Evolutionary conservation across 1,284 basidiomycete species (phyloP).

Genomic region (Moesziomyces sp.): DNA sequence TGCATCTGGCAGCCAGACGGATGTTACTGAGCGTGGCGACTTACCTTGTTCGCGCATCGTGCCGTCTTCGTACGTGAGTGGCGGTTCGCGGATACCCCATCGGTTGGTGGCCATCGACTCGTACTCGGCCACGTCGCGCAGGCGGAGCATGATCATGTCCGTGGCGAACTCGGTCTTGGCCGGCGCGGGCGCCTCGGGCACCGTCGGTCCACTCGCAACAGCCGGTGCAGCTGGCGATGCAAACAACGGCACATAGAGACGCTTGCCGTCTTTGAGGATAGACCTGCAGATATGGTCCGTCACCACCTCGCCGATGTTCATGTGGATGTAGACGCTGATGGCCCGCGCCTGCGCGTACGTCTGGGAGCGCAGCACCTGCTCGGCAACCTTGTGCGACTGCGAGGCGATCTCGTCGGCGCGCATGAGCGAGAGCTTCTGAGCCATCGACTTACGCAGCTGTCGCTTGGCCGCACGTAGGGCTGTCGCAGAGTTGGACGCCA

Average conservation of each 20-base stretch:
- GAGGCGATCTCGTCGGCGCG: conserved; percentile 25
- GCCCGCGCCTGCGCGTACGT: conserved; percentile 56
- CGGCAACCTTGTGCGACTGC: conserved; percentile 45
- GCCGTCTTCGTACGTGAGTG: conserved; percentile 52
- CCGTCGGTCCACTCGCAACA: conserved; percentile 24
- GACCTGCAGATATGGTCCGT: conserved; percentile 67
- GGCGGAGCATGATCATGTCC: conserved; percentile 68
- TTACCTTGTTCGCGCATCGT: conserved; percentile 46
- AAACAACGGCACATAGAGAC: conserved; percentile 68
- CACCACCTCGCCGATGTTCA: conserved; percentile 65
- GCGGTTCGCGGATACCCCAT: conserved; percentile 69
- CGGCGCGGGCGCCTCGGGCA: conserved; percentile 15
- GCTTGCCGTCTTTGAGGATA: conserved; percentile 63
- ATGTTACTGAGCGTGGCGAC: conserved; percentile 3
- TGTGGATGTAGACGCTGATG: conserved; percentile 68
- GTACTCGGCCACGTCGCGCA: conserved; percentile 59
- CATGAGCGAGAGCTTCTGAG: conserved; percentile 37
- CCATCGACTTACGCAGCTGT: conserved; percentile 57
- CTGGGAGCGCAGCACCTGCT: conserved; percentile 60
- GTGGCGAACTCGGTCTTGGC: conserved; percentile 51
- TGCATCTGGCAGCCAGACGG: neutral
- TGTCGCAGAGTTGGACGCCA: neutral
- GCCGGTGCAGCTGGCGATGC: conserved; percentile 53
- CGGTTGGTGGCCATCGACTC: conserved; percentile 63
- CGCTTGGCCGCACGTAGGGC: conserved; percentile 59